Evolutionary conservation across 257 asterid genomes (phyloP).

Genomic region (Solanum chilense): DNA sequence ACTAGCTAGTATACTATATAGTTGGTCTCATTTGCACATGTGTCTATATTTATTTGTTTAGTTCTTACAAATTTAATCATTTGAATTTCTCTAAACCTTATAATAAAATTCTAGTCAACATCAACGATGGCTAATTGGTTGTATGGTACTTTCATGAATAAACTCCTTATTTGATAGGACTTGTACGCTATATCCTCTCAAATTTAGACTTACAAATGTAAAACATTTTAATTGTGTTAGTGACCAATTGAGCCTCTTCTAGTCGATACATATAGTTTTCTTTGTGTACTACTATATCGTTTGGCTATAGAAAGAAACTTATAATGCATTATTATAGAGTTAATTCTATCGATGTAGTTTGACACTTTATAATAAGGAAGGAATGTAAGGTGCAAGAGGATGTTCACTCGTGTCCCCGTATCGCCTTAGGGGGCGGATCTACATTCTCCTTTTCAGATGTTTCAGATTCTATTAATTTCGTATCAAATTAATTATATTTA

Average conservation of each 20-base stretch:
- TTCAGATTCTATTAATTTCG: no score
- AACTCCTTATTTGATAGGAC: not conserved
- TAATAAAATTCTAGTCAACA: not conserved
- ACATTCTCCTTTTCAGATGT: no score
- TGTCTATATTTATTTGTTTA: not conserved
- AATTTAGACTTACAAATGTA: not conserved
- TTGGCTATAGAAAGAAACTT: not conserved
- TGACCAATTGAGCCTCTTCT: not conserved
- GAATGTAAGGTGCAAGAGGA: no score
- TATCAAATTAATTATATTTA: no score
- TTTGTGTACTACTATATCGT: not conserved
- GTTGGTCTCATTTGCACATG: not conserved
- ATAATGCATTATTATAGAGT: not conserved
- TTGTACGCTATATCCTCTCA: not conserved
- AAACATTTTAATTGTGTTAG: not conserved
- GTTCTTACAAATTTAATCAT: not conserved
- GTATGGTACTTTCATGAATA: not conserved
- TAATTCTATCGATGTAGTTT: not conserved
- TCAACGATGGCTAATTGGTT: not conserved
- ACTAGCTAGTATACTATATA: not conserved
- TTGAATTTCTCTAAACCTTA: not conserved
- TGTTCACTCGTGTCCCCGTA: no score
- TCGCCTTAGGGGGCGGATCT: no score
- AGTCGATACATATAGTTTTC: not conserved
- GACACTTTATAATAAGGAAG: not conserved